Base-by-base conservation (phyloP, 2,329 filamentous ascomycete genomes). In the Coccinonectria pachysandricola region DNA sequence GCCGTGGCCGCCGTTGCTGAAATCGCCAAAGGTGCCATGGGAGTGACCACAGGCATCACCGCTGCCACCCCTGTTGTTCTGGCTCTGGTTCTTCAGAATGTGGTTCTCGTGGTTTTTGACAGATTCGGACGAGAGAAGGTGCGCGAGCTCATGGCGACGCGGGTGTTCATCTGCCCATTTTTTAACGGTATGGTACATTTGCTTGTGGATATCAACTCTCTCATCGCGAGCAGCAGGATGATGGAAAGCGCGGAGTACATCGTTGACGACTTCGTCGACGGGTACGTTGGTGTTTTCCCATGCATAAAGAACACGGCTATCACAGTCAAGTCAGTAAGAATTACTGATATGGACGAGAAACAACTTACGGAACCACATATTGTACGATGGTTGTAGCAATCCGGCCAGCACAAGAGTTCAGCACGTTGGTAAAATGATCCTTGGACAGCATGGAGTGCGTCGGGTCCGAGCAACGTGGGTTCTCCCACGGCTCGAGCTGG, bases 201-300 rank as follows among this genome's bases (percentile, higher is more conserved):
- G 76, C 22, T 73, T 70, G 39, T 96, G 91, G 15, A 91, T 76
- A 50, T 93, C 82, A 31, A 82, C 62, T 30, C 66, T 64, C 28
- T 81, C 75, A 42, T 91, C 71, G 13, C 88, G 78, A 15, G 85
- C 63, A 6, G 81, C 80, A 2, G 91, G 91, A 50, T 98, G 91
- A 52, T 98, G 91, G 60, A 96, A 93, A 8, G 84, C 76, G 13
- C 73, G 72, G 23, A 86, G 60, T 20, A 92, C 74, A 41, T 96
- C 88, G 36, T 83, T 65, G 36, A 87, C 65, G 1, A 96, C 79
- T 53, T 92, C 81, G 19, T 92, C 72, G 4, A 91, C 79, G 1
- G 84, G 74, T 1, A 94, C 76, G 21, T 79, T 75, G 3, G 80
- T 72, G 50, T 96, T 82, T 39, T 96, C 83, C 85, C 87, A 96